Percentiles rank a stretch among this genome's conserved stretches.
phyloP scores from a whole-genome alignment of 2,329 filamentous ascomycete genomes.

The Thelonectria discophora region DNA sequence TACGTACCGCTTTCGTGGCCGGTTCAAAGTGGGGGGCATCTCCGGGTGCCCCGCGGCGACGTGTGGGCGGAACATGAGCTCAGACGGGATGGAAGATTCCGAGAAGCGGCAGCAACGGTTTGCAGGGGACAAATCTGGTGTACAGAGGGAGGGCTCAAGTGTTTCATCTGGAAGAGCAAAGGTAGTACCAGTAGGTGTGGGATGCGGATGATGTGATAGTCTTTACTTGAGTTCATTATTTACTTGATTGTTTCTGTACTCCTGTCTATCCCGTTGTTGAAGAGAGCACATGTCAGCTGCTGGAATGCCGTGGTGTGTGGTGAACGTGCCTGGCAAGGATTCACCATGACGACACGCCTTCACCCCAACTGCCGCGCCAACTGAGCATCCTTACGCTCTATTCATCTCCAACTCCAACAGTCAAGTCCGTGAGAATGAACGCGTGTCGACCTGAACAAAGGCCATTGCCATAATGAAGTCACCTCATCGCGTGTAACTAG shows the following conservation, averaged over 20 bases:
- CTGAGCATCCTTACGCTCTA: neutral
- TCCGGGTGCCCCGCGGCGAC: slow-evolving; percentile 1
- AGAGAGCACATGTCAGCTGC: too few species aligned
- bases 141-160: too few species aligned
- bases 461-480: neutral
- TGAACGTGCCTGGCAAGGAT: neutral
- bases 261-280: too few species aligned
- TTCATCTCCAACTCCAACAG: neutral
- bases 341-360: neutral
- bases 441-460: neutral
- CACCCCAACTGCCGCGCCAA: neutral
- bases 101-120: neutral
- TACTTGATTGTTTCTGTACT: too few species aligned
- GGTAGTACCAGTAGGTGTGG: too few species aligned
- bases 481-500: too few species aligned
- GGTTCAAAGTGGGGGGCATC: neutral
- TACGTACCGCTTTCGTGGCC: neutral
- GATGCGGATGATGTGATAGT: too few species aligned
- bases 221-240: too few species aligned
- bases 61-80: neutral
- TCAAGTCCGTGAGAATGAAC: neutral
- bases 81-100: neutral
- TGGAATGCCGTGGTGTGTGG: neutral
- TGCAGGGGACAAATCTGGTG: neutral
- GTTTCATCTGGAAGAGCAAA: too few species aligned